phyloP scores from a whole-genome alignment of 1,139 yeast species.

The Eremothecium coryli region DNA sequence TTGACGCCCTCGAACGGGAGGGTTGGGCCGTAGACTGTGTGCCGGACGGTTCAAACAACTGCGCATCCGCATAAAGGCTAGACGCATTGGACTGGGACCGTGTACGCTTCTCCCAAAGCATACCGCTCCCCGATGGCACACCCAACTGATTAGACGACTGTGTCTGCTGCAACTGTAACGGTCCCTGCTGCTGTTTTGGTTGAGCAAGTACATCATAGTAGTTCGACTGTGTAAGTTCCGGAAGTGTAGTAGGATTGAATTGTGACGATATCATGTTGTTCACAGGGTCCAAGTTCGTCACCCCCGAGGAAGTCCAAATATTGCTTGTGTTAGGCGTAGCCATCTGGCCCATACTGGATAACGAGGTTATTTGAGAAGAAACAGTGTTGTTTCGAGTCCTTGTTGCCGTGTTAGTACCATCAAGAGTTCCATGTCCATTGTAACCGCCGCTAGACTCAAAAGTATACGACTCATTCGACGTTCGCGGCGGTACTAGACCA shows the following conservation, averaged over 20 bases:
- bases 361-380: slow-evolving; percentile 28
- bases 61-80: slow-evolving; percentile 25
- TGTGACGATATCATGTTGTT: slow-evolving; percentile 11
- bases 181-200: slow-evolving; percentile 4
- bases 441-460: slow-evolving; percentile 11
- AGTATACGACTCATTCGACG: slow-evolving; percentile 25
- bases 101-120: slow-evolving; percentile 15
- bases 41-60: slow-evolving; percentile 15
- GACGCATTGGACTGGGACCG: slow-evolving; percentile 28
- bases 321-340: slow-evolving; percentile 3
- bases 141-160: slow-evolving; percentile 5
- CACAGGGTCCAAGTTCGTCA: slow-evolving; percentile 4
- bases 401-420: slow-evolving; percentile 17
- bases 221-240: slow-evolving; percentile 10
- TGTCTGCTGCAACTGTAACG: slow-evolving; percentile 1
- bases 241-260: slow-evolving; percentile 13
- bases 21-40: slow-evolving; percentile 7
- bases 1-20: slow-evolving; percentile 37
- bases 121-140: slow-evolving; percentile 2
- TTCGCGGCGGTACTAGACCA: slow-evolving; percentile 21
- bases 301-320: slow-evolving; percentile 6
- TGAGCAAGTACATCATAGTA: slow-evolving; percentile 2
- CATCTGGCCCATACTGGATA: slow-evolving; percentile 18
- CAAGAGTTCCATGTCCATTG: slow-evolving; percentile 7
- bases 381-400: slow-evolving; percentile 30